Evolutionary conservation across 768 basidiomycete species (phyloP), one percentile per base, ranked within the genome.

Genomic region (Holtermanniella nyarrowii): DNA sequence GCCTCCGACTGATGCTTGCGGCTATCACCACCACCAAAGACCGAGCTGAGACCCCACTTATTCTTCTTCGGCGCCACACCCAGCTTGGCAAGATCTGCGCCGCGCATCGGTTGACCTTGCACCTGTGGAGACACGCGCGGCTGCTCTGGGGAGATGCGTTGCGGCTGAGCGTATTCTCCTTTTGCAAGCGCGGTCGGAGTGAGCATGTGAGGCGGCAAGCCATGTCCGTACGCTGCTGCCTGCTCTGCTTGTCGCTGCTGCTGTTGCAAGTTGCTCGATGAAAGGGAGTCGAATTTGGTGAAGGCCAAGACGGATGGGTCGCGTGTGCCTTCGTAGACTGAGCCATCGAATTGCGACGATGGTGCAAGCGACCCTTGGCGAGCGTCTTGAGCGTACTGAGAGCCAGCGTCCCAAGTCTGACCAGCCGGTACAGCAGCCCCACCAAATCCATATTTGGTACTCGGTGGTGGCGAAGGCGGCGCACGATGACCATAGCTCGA

Each of bases 31-130:
- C 61, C 59, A 40, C 71, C 68, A 54, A 73, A 73, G n/a, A 73
- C 72, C 14, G 64, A 65, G 26, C 65, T 68, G 26, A 73, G 55
- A 7, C 70, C 72, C 69, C 72, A 70, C 50, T 70, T 70, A 52
- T 72, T 72, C 65, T 72, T 72, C 59, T 73, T 73, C 14, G 60
- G 63, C 20, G 58, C 53, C 0, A 50, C 47, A 1, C 54, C 56
- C 1, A 62, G 49, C 21, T 58, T 60, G n/a, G 55, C 53, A 31
- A 54, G 10, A 37, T 37, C 31, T 37, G 7, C 10, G n/a, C n/a
- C n/a, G n/a, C n/a, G n/a, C n/a, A n/a, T n/a, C n/a, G n/a, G n/a
- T n/a, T n/a, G n/a, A n/a, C n/a, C n/a, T n/a, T n/a, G n/a, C n/a
- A n/a, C n/a, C n/a, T n/a, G n/a, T n/a, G n/a, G n/a, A 16, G 10